phyloP scores from a whole-genome alignment of 2,329 filamentous ascomycete species.

The Aureobasidium sp. region DNA sequence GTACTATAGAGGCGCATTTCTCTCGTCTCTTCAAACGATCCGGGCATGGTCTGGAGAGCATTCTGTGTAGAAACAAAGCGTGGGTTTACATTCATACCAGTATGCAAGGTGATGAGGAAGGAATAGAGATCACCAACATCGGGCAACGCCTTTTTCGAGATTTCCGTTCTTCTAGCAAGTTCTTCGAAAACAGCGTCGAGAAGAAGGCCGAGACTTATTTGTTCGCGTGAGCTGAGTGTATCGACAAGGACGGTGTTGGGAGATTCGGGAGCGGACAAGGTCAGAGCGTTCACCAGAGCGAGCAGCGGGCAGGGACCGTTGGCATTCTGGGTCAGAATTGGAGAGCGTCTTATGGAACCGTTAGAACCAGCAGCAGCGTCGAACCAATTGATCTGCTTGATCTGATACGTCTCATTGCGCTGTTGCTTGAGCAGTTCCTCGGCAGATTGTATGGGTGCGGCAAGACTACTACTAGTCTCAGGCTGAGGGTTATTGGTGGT shows the following conservation, averaged over 20 bases:
- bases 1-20: slow-evolving; percentile 90
- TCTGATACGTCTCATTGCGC: slow-evolving; percentile 74
- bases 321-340: slow-evolving; percentile 83
- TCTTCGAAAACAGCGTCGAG: slow-evolving; percentile 90
- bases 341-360: slow-evolving; percentile 65
- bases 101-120: slow-evolving; percentile 83
- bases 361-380: slow-evolving; percentile 52
- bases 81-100: slow-evolving; percentile 97
- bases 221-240: slow-evolving; percentile 70
- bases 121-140: slow-evolving; percentile 82
- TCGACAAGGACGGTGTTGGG: slow-evolving; percentile 66
- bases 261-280: slow-evolving; percentile 68
- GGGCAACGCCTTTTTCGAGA: slow-evolving; percentile 58
- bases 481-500: neutral
- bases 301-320: slow-evolving; percentile 93
- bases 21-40: slow-evolving; percentile 76
- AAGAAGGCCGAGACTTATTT: slow-evolving; percentile 77
- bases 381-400: slow-evolving; percentile 84
- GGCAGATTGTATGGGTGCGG: slow-evolving; percentile 24
- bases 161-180: slow-evolving; percentile 64
- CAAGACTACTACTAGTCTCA: neutral
- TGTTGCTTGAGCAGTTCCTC: slow-evolving; percentile 37
- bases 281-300: slow-evolving; percentile 85
- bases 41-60: slow-evolving; percentile 41
- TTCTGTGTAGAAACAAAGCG: slow-evolving; percentile 62